These are phyloP conservation scores for Cyclanthera cordifolia DNA, from an alignment of 306 rosid species.

Conservation along the genomic window DNA sequence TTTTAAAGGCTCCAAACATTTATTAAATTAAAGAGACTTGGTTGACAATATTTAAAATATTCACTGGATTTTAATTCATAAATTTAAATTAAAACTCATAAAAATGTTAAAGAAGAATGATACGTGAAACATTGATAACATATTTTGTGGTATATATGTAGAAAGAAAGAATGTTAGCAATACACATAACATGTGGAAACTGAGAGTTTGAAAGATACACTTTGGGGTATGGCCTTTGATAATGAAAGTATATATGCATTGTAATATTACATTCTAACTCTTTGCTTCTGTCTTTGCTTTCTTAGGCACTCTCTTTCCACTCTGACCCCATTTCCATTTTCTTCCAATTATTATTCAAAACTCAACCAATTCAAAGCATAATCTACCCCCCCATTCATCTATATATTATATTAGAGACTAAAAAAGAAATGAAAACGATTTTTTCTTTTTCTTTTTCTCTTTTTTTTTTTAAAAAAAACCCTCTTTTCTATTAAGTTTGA, in stretches of 20 bases:
- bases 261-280: slow-evolving; percentile 9
- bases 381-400: not conserved
- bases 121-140: no score
- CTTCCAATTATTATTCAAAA: slow-evolving; percentile 6
- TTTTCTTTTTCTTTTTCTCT: not conserved
- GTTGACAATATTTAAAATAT: no score
- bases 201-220: slow-evolving; percentile 2
- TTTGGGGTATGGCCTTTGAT: slow-evolving; percentile 1
- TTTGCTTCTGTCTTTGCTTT: slow-evolving; percentile 9
- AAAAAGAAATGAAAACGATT: slow-evolving; percentile 10
- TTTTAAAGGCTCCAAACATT: no score
- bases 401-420: not conserved
- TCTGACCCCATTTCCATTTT: slow-evolving; percentile 1
- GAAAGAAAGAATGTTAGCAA: not conserved
- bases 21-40: no score
- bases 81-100: no score
- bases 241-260: slow-evolving; percentile 12
- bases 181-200: not conserved
- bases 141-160: not conserved
- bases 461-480: no score
- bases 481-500: no score
- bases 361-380: not conserved
- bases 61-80: no score
- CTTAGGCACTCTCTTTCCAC: not conserved
- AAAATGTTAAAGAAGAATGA: no score